Base-by-base conservation (phyloP, 305 asterid species). In the Caryopteris hybrid region DNA sequence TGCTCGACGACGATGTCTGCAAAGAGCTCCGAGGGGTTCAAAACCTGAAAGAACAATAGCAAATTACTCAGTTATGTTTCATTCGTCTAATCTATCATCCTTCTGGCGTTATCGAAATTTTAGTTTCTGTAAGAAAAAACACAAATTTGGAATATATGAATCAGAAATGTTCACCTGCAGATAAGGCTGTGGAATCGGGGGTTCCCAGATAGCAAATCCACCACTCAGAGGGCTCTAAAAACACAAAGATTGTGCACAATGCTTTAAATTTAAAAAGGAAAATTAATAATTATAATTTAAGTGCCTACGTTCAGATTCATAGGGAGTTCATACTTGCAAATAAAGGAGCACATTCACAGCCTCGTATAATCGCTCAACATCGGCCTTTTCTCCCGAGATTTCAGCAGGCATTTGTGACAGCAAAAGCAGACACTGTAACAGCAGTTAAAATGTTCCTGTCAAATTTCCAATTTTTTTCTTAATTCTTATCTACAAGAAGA, bases 1-100 rank as follows among this genome's bases (percentile, higher is more conserved):
- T 77, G 80, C 71, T 91, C 96, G 8, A 88, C 88, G 23, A 91
- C 92, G 52, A 91, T 91, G 71, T 88, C 96, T 0, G 96, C 96
- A 47, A 91, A 91, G 45, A 88, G 83, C 78, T 91, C 96, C 6
- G 97, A 88, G 45, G 97, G 97, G 72, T 91, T 91, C 85, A 91
- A 71, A 46, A 70, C 84, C 90, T 85, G 76, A 38, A 59, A 25
- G 3, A 45, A 27, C 48, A 52, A 46, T 5, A 34, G 5, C 39
- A 55, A 6, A 39, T n/a, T 38, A 20, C 10, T 54, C 9, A 29
- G 41, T 39, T 16, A 23, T 22, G 39, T 43, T 42, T 22, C 9
- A 2, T 13, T 46, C 31, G 3, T 14, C 8, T 48, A 29, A 29
- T 29, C 6, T 29, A 29, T 23, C 48, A n/a, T n/a, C n/a, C n/a